These are phyloP conservation scores for Pichia rugopelliculosa DNA, from an alignment of 805 yeast species.

Conservation along the genomic window DNA sequence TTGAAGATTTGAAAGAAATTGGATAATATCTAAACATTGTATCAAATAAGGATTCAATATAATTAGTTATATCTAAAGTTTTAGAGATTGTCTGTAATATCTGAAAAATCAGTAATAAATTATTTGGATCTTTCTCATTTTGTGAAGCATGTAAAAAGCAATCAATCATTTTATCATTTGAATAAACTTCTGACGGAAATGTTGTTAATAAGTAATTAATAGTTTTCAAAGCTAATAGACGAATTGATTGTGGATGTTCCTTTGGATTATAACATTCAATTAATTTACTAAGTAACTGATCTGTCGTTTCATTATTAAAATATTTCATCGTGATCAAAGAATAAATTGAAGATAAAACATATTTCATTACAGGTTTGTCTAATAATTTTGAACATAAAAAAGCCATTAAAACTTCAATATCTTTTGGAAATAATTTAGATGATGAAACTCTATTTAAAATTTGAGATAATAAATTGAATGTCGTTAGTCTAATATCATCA, in stretches of 20 bases:
- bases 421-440: constrained; percentile 32
- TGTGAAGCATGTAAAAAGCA: constrained; percentile 62
- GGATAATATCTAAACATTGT: constrained; percentile 93
- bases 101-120: constrained; percentile 62
- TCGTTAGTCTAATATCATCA: constrained; percentile 32
- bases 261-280: constrained; percentile 44
- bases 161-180: constrained; percentile 39
- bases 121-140: constrained; percentile 94
- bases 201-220: constrained; percentile 31
- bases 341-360: constrained; percentile 46
- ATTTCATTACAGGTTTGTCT: constrained; percentile 48
- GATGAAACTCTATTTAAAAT: constrained; percentile 26
- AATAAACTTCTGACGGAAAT: constrained; percentile 20
- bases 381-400: constrained; percentile 63
- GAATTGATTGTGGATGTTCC: constrained; percentile 50
- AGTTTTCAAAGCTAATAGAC: constrained; percentile 52
- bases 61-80: constrained; percentile 33
- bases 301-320: constrained; percentile 32
- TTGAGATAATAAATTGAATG: constrained; percentile 35
- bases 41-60: constrained; percentile 70
- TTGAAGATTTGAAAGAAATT: constrained; percentile 89
- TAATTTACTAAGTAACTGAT: constrained; percentile 32
- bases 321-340: constrained; percentile 47
- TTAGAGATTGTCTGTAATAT: constrained; percentile 43
- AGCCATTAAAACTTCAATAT: constrained; percentile 40